Base-by-base conservation (phyloP, 805 yeast species). In the Saccharomycopsis olivae region DNA sequence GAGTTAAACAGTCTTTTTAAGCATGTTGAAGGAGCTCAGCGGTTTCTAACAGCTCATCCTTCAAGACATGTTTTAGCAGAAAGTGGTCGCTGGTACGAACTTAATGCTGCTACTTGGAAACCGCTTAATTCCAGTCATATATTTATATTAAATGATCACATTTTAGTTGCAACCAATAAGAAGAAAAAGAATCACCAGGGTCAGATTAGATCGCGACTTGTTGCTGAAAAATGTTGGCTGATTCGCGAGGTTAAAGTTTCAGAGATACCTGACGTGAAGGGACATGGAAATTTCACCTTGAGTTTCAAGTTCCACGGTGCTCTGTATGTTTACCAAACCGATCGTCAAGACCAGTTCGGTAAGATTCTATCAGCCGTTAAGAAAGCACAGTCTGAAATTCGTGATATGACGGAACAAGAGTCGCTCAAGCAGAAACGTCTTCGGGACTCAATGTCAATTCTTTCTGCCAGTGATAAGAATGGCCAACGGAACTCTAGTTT, bases 11-110 rank as follows among this genome's bases (percentile, higher is more conserved):
- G 73, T 6, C 60, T 87, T 38, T 86, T 79, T 57, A 75, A 75
- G 49, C 85, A 81, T 47, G 94, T 88, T 13, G 95, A 88, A 48
- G 94, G 95, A n/a, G 87, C 94, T 1, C 88, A 83, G 50, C 82
- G 82, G 52, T 73, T 70, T 44, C 65, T 87, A 29, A 81, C 86
- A 16, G 74, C 83, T 1, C 56, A 72, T 5, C 85, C 88, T 0
- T 92, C 88, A 3, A 69, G 95, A 36, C 95, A 86, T 56, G 72
- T 87, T 2, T 60, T 85, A 15, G 71, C 76, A 8, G 92, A 87
- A 51, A 75, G 86, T 54, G 80, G 81, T 2, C 70, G 87, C 36
- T 88, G 96, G 96, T 74, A 71, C 43, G 95, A 87, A 57, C 61
- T 88, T 44, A 87, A 86, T 52, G 74, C 81, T 2, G 87, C 92